Evolutionary conservation across 1,284 basidiomycete species (phyloP).

Genomic region (Boletus semigastroideus): DNA sequence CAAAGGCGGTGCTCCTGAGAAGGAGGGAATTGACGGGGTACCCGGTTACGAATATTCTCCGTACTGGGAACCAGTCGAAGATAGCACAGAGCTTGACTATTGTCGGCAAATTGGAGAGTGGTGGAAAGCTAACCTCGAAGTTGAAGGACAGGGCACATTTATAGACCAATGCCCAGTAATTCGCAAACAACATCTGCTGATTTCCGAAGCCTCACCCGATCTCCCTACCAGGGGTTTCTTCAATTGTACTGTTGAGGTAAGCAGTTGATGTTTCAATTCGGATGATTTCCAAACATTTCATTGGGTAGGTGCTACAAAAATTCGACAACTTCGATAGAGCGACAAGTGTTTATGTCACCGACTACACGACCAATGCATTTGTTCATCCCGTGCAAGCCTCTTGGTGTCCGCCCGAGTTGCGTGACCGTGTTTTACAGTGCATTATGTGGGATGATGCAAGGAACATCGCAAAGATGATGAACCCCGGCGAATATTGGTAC

Average conservation of each 20-base stretch:
- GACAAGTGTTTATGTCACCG: slow-evolving; percentile 62
- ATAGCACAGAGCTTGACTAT: slow-evolving; percentile 35
- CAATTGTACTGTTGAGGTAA: slow-evolving; percentile 67
- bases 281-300: not conserved
- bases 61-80: slow-evolving; percentile 29
- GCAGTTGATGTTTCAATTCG: slow-evolving; percentile 8
- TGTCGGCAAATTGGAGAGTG: slow-evolving; percentile 47
- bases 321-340: slow-evolving; percentile 38
- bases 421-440: slow-evolving; percentile 48
- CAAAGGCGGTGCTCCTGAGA: slow-evolving; percentile 28
- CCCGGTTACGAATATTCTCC: slow-evolving; percentile 35
- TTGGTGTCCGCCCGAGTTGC: slow-evolving; percentile 50
- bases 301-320: slow-evolving; percentile 47
- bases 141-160: slow-evolving; percentile 5
- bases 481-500: slow-evolving; percentile 50
- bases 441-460: slow-evolving; percentile 57
- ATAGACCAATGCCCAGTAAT: slow-evolving; percentile 13
- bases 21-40: slow-evolving; percentile 24
- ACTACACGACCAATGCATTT: slow-evolving; percentile 53
- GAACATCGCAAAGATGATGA: slow-evolving; percentile 43
- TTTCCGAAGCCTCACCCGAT: slow-evolving; percentile 50
- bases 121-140: slow-evolving; percentile 46
- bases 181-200: slow-evolving; percentile 45
- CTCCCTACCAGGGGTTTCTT: slow-evolving; percentile 54
- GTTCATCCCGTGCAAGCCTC: slow-evolving; percentile 34